Base-by-base conservation (phyloP, 768 basidiomycete species). In the Mycena haematopus region DNA sequence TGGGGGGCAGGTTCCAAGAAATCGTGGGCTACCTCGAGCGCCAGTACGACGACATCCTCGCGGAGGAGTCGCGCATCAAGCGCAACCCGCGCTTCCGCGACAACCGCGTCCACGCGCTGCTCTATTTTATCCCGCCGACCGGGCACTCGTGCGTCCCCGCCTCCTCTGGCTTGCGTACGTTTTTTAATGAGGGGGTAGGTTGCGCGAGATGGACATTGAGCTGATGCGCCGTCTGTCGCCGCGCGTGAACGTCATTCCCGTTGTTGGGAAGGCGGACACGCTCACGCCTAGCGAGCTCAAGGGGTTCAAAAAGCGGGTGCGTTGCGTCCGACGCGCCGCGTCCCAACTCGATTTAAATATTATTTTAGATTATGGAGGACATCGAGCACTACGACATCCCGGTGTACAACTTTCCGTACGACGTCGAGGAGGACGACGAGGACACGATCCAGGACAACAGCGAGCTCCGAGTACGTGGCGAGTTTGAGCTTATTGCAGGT, bases 1-100 rank as follows among this genome's bases (percentile, higher is more conserved):
- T 45, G 59, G 27, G 53, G 35, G 33, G 24, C 68, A 98, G 96
- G 58, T 99, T 99, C 79, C 91, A 93, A 75, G 97, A 99, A 76
- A 99, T 99, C 68, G 90, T 96, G 54, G 93, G 93, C 65, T 86
- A 99, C 79, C 88, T 99, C 67, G 97, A 99, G 76, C 89, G 96
- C 56, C 96, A 99, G 87, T 99, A 99, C 78, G 97, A 99, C 65
- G 96, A 99, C 70, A 96, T 98, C 73, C 82, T 99, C 67, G 96
- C 96, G 5, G 96, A 99, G 75, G 97, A 99, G 80, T 96, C 94
- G 56, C 87, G 97, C 68, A 99, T 99, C 80, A 99, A 97, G 82
- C 96, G 97, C 84, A 99, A 98, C 78, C 96, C 96, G 31, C 91
- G 97, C 66, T 99, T 99, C 86, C 89, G 95, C 73, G 97, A 99